Evolutionary conservation across 2,329 filamentous ascomycete genomes (phyloP), one percentile per base, ranked within the genome.

Genomic region (Teratosphaeria pseudoeucalypti): DNA sequence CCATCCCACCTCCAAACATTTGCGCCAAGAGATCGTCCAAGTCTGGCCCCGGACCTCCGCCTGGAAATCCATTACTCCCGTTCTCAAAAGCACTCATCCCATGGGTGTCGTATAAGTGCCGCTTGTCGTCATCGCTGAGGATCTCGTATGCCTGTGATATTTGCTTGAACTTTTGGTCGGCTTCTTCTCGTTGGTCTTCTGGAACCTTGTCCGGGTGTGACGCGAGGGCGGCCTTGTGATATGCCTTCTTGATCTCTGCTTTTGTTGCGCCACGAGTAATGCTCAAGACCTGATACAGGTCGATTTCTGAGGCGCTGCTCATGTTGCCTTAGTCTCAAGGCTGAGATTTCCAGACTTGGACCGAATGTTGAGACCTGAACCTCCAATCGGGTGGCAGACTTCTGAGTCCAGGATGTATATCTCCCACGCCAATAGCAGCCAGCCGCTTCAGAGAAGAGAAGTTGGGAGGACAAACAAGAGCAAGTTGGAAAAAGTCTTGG

Each of bases 121-220:
- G 88, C 75, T 95, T 96, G 63, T 97, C 85, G 64, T 97, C 92
- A 80, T 99, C 92, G 77, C 85, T 88, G 59, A 99, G 90, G 72
- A 99, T 97, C 73, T 99, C 94, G 80, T 99, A 99, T 67, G 94
- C 94, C 77, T 95, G 88, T 61, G 89, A 92, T 60, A 95, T 87
- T 58, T 86, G 80, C 78, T 99, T 99, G 85, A 99, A 99, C 71
- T 87, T 91, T 71, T 86, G 81, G 74, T 97, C 94, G 62, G 94
- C 90, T 66, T 87, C 88, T 72, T 86, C 86, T 67, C 92, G 87
- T 71, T 92, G 85, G 32, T 88, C 85, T 75, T 92, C 90, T 67
- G 91, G 81, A 60, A 95, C 94, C 78, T 99, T 99, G 78, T 99
- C 94, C 54, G 94, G 94, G 72, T 99, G 94, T 71, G 91, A 89